These are phyloP conservation scores for Fusarium floridanum DNA, from an alignment of 2,329 filamentous ascomycete species.

Conservation along the genomic window DNA sequence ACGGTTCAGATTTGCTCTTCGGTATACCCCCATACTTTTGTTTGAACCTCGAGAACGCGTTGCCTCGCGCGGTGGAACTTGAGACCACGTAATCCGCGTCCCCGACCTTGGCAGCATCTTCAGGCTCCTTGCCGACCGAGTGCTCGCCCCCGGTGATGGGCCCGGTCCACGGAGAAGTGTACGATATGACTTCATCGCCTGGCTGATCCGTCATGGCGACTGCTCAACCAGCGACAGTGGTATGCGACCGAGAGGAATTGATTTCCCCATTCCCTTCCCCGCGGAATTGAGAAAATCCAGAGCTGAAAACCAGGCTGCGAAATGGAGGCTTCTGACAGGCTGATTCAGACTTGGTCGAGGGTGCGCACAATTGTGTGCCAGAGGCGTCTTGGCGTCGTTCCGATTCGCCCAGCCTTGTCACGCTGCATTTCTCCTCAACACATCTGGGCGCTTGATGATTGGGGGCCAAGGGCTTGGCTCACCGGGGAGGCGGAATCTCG, in stretches of 20 bases:
- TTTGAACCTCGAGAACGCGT: not conserved
- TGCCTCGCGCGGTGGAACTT: not conserved
- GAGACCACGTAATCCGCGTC: not conserved
- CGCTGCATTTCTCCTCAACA: not conserved
- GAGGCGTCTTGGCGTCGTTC: not conserved
- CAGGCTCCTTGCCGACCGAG: not conserved
- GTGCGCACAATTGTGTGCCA: not conserved
- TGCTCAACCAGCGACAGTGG: not conserved
- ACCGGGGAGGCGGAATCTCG: not conserved
- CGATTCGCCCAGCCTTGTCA: not conserved
- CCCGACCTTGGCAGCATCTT: not conserved
- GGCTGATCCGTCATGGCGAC: not conserved
- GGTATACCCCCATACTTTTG: not conserved
- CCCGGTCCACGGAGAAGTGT: not conserved
- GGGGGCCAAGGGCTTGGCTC: not conserved
- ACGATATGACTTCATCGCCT: not conserved
- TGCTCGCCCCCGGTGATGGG: not conserved
- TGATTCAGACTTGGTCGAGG: not conserved
- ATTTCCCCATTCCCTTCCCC: not conserved
- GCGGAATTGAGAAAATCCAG: not conserved
- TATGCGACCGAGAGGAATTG: not conserved
- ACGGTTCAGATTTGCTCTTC: not conserved
- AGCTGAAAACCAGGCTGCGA: not conserved
- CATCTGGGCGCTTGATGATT: constrained; percentile 4
- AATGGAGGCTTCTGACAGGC: not conserved